Base-by-base conservation (phyloP, 2,329 filamentous ascomycete genomes). In the Aureobasidium zeae region DNA sequence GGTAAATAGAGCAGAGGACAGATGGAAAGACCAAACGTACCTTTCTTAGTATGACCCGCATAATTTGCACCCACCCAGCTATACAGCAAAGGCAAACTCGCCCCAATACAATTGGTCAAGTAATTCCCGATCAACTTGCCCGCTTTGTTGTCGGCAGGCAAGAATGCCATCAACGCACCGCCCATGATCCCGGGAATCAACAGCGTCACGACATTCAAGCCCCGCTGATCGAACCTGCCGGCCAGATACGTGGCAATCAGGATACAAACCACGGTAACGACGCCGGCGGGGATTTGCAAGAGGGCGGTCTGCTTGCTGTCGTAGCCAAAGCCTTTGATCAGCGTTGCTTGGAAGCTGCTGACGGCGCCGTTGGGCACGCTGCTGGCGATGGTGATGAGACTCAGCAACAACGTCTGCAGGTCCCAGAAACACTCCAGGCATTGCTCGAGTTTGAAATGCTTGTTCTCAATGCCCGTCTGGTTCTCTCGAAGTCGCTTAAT, bases 31-130 rank as follows among this genome's bases (percentile, higher is more conserved):
- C 15, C 19, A 25, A 25, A 28, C 13, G 8, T 17, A 51, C 52
- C 45, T 58, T 57, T n/a, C 64, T 86, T 86, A 1, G 81, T 86
- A 52, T 83, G 79, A 0, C 82, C 82, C 17, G 77, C 82, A 15
- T 83, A 68, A 53, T 86, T 64, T 2, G 57, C 57, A 2, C 56
- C 53, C 2, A 59, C 51, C 55, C 63, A 65, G 30, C 56, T 57
- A 38, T 61, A 65, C 24, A 66, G 45, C 3, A 68, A 49, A 5
- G 61, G 58, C 4, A 66, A 47, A 8, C 57, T 57, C 1, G 63
- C 57, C 5, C 63, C 60, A 35, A 66, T 60, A 9, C 56, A 52
- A 34, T 66, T 64, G 37, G 60, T 60, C 11, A 67, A 51, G 39
- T 66, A 67, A 36, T 63, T 63, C 0, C 63, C 64, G 5, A 61